Base-by-base conservation (phyloP, 306 rosid genomes). In the Luffa aegyptiaca region DNA sequence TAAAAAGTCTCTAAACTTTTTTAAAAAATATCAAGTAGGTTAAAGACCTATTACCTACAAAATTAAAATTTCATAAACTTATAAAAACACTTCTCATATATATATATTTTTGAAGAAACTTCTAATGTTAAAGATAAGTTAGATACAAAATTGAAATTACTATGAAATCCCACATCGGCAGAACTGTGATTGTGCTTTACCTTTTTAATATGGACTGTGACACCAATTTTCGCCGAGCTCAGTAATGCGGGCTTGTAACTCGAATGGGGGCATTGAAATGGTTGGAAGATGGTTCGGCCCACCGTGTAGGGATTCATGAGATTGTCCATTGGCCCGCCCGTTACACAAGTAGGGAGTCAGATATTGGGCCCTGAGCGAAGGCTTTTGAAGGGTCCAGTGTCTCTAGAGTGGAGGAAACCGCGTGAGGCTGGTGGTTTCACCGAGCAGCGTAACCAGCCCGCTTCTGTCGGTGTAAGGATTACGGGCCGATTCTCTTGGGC, bases 371-470 rank as follows among this genome's bases (percentile, higher is more conserved):
- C 13, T n/a, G 10, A 52, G 68, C 84, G 78, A 77, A 80, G 16
- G 78, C 74, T n/a, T 0, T n/a, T 0, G 1, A 17, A n/a, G n/a
- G 26, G 21, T 13, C 3, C 46, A 0, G 31, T n/a, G 2, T 8
- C 76, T 21, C 55, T 72, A 56, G 13, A 73, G n/a, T 0, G 77
- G 82, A 76, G 81, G 84, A 61, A 1, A 68, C 17, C 1, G 88
- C 82, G 83, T 42, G 72, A 85, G 84, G 84, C 82, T 82, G 83
- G 83, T 82, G 83, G 83, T 7, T 82, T 68, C 62, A 85, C 83
- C 82, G 83, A 79, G 83, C 83, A 82, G 81, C 79, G 81, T 55
- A 0, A 75, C 88, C 75, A n/a, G 82, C 64, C 82, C 71, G 16
- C 59, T 83, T 72, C 18, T 2, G 41, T 59, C 84, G 13, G 85